Percentiles rank a stretch among this genome's conserved stretches.
These are phyloP conservation scores for Naganishia sp. DNA, from an alignment of 1,284 basidiomycete species.

Conservation along the genomic window DNA sequence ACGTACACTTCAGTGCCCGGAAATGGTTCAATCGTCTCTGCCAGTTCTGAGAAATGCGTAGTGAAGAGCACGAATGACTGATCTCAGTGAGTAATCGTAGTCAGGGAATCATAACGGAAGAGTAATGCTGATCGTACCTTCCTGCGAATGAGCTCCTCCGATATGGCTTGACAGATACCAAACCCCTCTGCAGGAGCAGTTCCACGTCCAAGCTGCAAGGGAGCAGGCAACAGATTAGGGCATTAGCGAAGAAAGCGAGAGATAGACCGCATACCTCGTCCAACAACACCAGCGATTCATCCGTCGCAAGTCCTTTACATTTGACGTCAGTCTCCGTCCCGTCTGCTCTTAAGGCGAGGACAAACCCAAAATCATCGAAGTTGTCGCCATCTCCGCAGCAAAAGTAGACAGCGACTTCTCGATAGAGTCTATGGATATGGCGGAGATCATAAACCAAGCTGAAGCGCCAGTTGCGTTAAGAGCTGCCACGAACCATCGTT, in stretches of 20 bases:
- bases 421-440: slow-evolving; percentile 55
- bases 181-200: slow-evolving; percentile 83
- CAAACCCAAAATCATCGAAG: slow-evolving; percentile 79
- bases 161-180: slow-evolving; percentile 88
- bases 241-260: neutral
- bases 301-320: slow-evolving; percentile 68
- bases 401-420: slow-evolving; percentile 88
- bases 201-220: slow-evolving; percentile 59
- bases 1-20: slow-evolving; percentile 42
- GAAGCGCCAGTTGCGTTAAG: neutral
- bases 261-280: slow-evolving; percentile 70
- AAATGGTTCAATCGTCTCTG: slow-evolving; percentile 41
- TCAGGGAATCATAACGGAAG: neutral
- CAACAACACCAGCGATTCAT: slow-evolving; percentile 73
- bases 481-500: slow-evolving; percentile 63
- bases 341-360: neutral
- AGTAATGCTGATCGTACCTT: slow-evolving; percentile 59
- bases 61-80: slow-evolving; percentile 86
- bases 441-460: slow-evolving; percentile 29
- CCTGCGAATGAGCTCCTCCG: slow-evolving; percentile 74
- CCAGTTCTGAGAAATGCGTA: slow-evolving; percentile 62
- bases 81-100: neutral
- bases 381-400: slow-evolving; percentile 85
- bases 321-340: neutral
- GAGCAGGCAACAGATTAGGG: no score